These are phyloP conservation scores for Pleurotus pulmonarius DNA, from an alignment of 768 basidiomycete species.

Conservation along the genomic window DNA sequence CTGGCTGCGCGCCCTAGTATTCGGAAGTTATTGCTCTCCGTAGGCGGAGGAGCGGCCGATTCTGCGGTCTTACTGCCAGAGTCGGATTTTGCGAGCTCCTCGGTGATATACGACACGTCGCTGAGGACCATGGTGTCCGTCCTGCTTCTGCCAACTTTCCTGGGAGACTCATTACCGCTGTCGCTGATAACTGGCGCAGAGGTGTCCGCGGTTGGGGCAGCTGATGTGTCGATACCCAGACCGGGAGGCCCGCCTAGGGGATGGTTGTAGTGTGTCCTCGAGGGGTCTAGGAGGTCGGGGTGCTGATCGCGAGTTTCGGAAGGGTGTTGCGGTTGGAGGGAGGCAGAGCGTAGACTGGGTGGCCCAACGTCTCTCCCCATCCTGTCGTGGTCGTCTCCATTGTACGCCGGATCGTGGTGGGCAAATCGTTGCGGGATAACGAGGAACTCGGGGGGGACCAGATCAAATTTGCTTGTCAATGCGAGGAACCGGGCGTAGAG, in stretches of 20 bases:
- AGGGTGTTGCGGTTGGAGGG: slow-evolving; percentile 20
- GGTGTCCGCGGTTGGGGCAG: slow-evolving; percentile 9
- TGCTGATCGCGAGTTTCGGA: neutral
- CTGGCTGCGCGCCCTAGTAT: neutral
- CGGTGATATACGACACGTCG: slow-evolving; percentile 30
- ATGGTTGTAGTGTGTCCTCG: neutral
- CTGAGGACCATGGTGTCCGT: slow-evolving; percentile 78
- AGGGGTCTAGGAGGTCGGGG: neutral
- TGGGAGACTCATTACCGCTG: slow-evolving; percentile 32
- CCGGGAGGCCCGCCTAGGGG: neutral
- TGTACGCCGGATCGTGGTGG: slow-evolving; percentile 8
- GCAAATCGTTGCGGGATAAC: slow-evolving; percentile 57
- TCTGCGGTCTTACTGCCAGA: slow-evolving; percentile 8
- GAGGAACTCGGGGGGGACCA: slow-evolving; percentile 81
- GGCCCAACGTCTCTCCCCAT: slow-evolving; percentile 25
- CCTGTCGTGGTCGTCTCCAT: slow-evolving; percentile 13
- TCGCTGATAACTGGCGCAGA: neutral
- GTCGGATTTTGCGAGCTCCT: slow-evolving; percentile 26
- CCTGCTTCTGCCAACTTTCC: slow-evolving; percentile 48
- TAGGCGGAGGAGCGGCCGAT: slow-evolving; percentile 1
- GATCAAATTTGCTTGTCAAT: slow-evolving; percentile 72
- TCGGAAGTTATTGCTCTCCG: neutral
- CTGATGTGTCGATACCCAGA: slow-evolving; percentile 2
- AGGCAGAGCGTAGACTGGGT: slow-evolving; percentile 35
- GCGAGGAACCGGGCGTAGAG: slow-evolving; percentile 88